Conservation (phyloP, 495 filamentous ascomycete genomes). For the Penicillium maclennaniae region DNA sequence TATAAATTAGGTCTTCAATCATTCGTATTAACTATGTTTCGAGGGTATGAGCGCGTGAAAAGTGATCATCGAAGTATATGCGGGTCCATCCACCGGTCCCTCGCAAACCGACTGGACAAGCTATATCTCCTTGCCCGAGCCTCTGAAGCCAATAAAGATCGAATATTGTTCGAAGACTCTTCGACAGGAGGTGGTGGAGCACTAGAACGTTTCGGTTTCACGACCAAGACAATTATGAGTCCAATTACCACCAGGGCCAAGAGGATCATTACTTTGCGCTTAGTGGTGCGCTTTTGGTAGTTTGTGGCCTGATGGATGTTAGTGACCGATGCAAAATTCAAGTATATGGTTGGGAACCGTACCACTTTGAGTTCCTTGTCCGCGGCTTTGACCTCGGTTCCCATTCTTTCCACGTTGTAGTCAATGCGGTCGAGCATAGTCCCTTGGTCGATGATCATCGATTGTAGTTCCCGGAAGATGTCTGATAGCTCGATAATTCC, state of each 20-base stretch:
- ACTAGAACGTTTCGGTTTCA: slow-evolving; percentile 69
- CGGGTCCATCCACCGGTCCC: slow-evolving; percentile 39
- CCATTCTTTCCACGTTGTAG: slow-evolving; percentile 95
- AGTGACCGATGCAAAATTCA: not conserved
- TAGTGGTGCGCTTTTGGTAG: slow-evolving; percentile 86
- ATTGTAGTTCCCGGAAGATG: slow-evolving; percentile 93
- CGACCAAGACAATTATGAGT: slow-evolving; percentile 76
- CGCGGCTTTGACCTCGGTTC: slow-evolving; percentile 80
- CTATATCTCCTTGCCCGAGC: slow-evolving; percentile 22
- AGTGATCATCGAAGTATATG: slow-evolving; percentile 36
- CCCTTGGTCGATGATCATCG: slow-evolving; percentile 97
- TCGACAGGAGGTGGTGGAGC: slow-evolving; percentile 22
- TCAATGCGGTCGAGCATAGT: slow-evolving; percentile 97
- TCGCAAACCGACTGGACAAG: slow-evolving; percentile 21
- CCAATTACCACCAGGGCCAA: slow-evolving; percentile 78
- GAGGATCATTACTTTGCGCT: slow-evolving; percentile 85
- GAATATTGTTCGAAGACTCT: slow-evolving; percentile 27
- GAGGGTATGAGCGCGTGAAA: slow-evolving; percentile 3
- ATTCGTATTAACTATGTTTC: slow-evolving; percentile 19
- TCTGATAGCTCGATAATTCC: slow-evolving; percentile 95
- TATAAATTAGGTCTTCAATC: not conserved
- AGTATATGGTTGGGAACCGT: slow-evolving; percentile 26
- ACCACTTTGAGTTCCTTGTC: slow-evolving; percentile 88
- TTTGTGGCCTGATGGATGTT: slow-evolving; percentile 54
- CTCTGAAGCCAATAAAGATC: slow-evolving; percentile 21